phyloP scores from a whole-genome alignment of 345 rosid genomes.

The Populus alba region DNA sequence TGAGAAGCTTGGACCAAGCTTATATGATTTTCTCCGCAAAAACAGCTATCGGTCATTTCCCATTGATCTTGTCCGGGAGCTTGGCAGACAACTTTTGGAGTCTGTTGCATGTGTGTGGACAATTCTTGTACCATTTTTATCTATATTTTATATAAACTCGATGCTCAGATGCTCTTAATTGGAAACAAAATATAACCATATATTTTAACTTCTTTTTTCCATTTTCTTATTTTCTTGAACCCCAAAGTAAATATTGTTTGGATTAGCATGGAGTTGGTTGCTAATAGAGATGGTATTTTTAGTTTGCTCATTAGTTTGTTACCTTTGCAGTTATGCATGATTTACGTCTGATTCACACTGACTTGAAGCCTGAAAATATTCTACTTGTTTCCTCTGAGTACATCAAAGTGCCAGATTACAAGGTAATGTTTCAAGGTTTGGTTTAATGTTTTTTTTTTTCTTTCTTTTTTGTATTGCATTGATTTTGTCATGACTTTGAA shows the following conservation, averaged over 20 bases:
- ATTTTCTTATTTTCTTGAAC: conserved; percentile 1
- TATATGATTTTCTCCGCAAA: conserved; percentile 31
- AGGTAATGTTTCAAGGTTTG: conserved; percentile 32
- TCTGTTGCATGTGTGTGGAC: conserved; percentile 38
- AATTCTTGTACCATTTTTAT: conserved; percentile 54
- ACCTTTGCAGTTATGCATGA: conserved; percentile 72
- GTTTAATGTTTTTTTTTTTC: background rate
- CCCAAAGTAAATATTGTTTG: conserved; percentile 1
- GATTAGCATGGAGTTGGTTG: conserved; percentile 5
- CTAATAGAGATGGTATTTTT: conserved; percentile 11
- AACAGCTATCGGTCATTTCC: conserved; percentile 32
- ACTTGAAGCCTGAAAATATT: conserved; percentile 83
- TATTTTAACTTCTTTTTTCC: background rate
- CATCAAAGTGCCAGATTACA: conserved; percentile 72
- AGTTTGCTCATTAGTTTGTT: conserved; percentile 9
- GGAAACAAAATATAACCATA: conserved; percentile 10
- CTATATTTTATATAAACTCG: conserved; percentile 36
- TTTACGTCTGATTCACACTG: conserved; percentile 69
- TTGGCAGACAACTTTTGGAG: conserved; percentile 35
- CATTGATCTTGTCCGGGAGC: conserved; percentile 30
- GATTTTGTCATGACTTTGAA: background rate
- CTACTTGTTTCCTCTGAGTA: conserved; percentile 72
- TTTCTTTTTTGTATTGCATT: background rate
- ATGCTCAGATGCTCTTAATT: conserved; percentile 18
- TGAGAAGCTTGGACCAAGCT: conserved; percentile 33